Evolutionary conservation across 495 filamentous ascomycete species (phyloP), one percentile per base, ranked within the genome.

Genomic region (Amniculicola lignicola): DNA sequence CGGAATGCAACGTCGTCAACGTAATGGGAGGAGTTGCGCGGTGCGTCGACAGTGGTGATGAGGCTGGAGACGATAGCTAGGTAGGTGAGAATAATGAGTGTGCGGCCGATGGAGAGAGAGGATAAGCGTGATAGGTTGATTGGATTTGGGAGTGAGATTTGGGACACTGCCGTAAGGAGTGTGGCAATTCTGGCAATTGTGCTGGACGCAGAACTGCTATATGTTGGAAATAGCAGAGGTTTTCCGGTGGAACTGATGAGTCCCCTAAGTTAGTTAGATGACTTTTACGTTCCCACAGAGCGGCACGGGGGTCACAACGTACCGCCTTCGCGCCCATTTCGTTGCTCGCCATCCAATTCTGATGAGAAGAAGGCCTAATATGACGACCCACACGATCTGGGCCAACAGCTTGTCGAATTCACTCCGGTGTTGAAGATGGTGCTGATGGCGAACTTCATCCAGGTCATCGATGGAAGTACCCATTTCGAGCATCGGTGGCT

Each of bases 1-100:
- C 66, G 66, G 35, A 62, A 69, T 14, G 60, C 66, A 18, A 69
- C 57, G 33, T 60, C 64, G 44, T 69, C 66, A 15, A 59, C 10
- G 33, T 53, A 59, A 33, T 54, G 40, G n/a, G 29, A 12, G 21
- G 56, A 59, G 11, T 42, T 41, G 4, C 29, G 1, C 3, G 56
- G 56, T 11, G 48, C 50, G 36, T 54, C 40, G 1, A 59, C 50
- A 10, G 43, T 46, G 1, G 47, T 25, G 22, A 59, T 40, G 19
- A 53, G 27, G n/a, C 31, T 4, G 0, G 21, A 14, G 19, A 54
- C 43, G 1, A 36, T 22, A 21, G 9, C 31, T 9, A 27, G 21
- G 28, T 54, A 59, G 15, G 41, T 37, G 2, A 22, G 21, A 16
- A 48, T 19, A n/a, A 35, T 22, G 35, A 54, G 2, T 40, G 37